Conservation (phyloP, 352 stramenopile species). For the Phytophthora cryptogea region DNA sequence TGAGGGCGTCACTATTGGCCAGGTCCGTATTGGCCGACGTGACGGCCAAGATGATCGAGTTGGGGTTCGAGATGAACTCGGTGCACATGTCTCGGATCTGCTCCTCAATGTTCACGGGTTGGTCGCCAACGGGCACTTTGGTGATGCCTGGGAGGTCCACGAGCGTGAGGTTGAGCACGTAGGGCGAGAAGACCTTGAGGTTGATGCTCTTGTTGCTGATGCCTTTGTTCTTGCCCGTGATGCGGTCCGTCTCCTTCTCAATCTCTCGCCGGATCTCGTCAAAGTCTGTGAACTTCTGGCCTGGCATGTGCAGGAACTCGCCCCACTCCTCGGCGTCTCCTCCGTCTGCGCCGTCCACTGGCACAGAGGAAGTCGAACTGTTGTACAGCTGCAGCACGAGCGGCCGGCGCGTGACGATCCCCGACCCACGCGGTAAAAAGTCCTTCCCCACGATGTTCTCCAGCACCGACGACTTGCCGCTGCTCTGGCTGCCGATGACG, state of each 20-base stretch:
- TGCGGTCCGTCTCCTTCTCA: conserved; percentile 96
- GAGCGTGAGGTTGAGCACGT: conserved; percentile 98
- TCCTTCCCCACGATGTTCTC: conserved; percentile 95
- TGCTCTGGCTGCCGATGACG: conserved; percentile 97
- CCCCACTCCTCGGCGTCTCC: conserved; percentile 91
- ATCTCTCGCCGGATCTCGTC: conserved; percentile 98
- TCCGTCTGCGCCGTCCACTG: conserved; percentile 24
- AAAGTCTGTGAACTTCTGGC: conserved; percentile 97
- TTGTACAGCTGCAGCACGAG: conserved; percentile 99
- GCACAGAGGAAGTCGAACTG: conserved; percentile 44
- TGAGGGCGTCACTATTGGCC: conserved; percentile 98
- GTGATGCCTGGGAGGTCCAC: conserved; percentile 99
- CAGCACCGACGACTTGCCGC: conserved; percentile 96
- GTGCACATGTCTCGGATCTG: conserved; percentile 99
- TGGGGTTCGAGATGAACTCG: conserved; percentile 98
- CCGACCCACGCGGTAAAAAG: conserved; percentile 96
- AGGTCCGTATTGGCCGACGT: conserved; percentile 99
- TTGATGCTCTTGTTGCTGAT: conserved; percentile 99
- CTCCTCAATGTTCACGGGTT: conserved; percentile 99
- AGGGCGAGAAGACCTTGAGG: conserved; percentile 98
- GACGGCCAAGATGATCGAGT: conserved; percentile 99
- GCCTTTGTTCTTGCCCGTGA: conserved; percentile 96
- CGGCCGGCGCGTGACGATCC: conserved; percentile 98
- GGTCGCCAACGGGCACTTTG: conserved; percentile 97
- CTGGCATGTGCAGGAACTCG: conserved; percentile 98